Base-by-base conservation (phyloP, 2,329 filamentous ascomycete genomes). In the Phialemoniopsis sp. region DNA sequence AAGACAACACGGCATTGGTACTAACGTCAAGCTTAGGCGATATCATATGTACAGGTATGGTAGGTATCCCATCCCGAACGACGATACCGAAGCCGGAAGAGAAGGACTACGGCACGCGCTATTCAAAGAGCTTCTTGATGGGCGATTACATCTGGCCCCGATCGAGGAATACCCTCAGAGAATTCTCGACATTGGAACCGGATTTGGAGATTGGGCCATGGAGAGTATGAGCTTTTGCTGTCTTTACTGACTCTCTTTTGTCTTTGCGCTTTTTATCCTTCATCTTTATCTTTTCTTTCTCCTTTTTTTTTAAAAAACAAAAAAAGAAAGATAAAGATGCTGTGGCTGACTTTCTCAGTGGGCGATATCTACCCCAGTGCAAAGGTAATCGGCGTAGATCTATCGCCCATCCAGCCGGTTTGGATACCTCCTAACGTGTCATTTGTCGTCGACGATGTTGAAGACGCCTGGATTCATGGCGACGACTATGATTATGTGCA, bases 401-500 rank as follows among this genome's bases (percentile, higher is more conserved):
- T 70, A 12, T 66, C 65, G 9, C 63, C 64, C 7, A 67, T 68
- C n/a, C 65, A 70, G 34, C 64, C 63, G 3, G 51, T 55, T 18
- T 67, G 59, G 53, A 68, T 77, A 7, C 77, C 78, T 4, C 72
- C 74, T 12, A 82, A 82, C 46, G 63, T 79, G 28, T 66, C 68
- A 34, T 82, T 46, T 32, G 35, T 46, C 37, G 36, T 46, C 30
- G 77, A 81, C 42, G 77, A 81, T 45, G 65, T 74, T 19, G 66
- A 67, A 38, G 53, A 58, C 40, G 64, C 70, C 5, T 82, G 77
- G 78, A 55, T 76, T 9, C 69, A 78, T 43, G 69, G 69, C 13
- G 66, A 73, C 40, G 65, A 73, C 40, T 81, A 76, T 43, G 78
- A 83, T 50, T 79, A 76, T 43, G 68, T 81, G 13, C 78, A 82